Evolutionary conservation across 139 green algal genomes (phyloP).

Genomic region (Coelastrella sp.): DNA sequence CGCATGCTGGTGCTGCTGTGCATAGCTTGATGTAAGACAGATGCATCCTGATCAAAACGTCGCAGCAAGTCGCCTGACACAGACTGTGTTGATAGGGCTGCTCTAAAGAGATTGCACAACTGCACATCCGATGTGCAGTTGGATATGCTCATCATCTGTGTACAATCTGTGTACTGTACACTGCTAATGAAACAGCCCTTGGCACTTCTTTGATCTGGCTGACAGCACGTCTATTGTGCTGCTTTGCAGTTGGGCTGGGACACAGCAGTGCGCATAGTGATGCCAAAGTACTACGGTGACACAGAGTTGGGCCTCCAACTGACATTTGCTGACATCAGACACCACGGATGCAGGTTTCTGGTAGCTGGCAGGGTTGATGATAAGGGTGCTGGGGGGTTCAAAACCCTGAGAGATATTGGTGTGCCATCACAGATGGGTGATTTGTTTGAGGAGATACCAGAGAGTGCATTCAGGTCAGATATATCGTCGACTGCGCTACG

Average conservation of each 20-base stretch:
- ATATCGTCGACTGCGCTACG: slow-evolving; percentile 84
- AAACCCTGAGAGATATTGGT: slow-evolving; percentile 68
- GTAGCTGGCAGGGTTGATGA: slow-evolving; percentile 77
- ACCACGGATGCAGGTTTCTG: slow-evolving; percentile 74
- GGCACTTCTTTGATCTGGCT: too few relatives aligned
- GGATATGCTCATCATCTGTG: too few relatives aligned
- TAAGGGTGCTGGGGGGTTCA: slow-evolving; percentile 60
- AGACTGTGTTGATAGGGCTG: too few relatives aligned
- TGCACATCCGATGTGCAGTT: too few relatives aligned
- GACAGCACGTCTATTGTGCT: too few relatives aligned
- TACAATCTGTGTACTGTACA: not conserved
- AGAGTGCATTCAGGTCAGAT: slow-evolving; percentile 76
- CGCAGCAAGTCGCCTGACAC: too few relatives aligned
- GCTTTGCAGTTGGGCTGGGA: slow-evolving; percentile 72
- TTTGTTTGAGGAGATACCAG: slow-evolving; percentile 76
- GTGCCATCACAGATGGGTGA: slow-evolving; percentile 66
- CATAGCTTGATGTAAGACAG: too few relatives aligned
- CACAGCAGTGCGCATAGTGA: slow-evolving; percentile 83
- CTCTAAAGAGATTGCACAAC: too few relatives aligned
- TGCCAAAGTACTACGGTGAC: slow-evolving; percentile 83
- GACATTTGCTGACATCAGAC: slow-evolving; percentile 54
- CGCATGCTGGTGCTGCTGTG: too few relatives aligned
- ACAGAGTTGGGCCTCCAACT: slow-evolving; percentile 71
- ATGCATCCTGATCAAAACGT: too few relatives aligned
- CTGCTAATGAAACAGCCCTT: too few relatives aligned